phyloP scores from a whole-genome alignment of 2,329 filamentous ascomycete species.

The Ceratocystis eucalypticola region DNA sequence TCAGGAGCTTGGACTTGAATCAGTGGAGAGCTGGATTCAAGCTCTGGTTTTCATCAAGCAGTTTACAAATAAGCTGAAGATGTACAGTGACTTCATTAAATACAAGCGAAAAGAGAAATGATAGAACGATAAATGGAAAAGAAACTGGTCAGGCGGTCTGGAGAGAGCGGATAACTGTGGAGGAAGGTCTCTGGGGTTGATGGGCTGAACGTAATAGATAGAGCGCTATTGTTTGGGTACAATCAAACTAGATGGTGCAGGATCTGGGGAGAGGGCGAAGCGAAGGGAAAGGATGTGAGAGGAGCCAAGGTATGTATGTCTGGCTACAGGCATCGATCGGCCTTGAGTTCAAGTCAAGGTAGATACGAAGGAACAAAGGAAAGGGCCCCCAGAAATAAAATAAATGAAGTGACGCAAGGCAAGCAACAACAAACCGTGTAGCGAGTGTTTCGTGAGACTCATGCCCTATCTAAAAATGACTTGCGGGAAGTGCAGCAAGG shows the following conservation, averaged over 20 bases:
- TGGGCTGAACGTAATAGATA: neutral
- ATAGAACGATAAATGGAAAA: neutral
- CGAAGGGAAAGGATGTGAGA: conserved; percentile 3
- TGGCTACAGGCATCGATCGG: neutral
- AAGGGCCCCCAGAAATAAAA: neutral
- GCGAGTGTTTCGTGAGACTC: too few species aligned
- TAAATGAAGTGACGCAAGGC: neutral
- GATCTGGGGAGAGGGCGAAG: conserved; percentile 4
- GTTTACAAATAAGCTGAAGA: neutral
- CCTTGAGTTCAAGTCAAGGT: neutral
- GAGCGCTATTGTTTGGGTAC: conserved; percentile 4
- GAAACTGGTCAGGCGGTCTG: neutral
- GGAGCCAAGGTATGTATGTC: neutral
- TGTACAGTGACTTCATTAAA: neutral
- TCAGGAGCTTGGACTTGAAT: conserved; percentile 2
- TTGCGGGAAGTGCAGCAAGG: too few species aligned
- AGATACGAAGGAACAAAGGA: neutral
- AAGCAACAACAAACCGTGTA: too few species aligned
- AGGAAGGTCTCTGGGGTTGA: neutral
- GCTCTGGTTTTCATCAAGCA: neutral
- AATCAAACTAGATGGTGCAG: conserved; percentile 1
- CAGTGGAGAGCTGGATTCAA: neutral
- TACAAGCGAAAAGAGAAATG: neutral
- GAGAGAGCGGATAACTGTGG: neutral
- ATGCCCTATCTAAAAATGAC: too few species aligned